Base-by-base conservation (phyloP, 495 filamentous ascomycete species). In the Polyplosphaeria fusca region DNA sequence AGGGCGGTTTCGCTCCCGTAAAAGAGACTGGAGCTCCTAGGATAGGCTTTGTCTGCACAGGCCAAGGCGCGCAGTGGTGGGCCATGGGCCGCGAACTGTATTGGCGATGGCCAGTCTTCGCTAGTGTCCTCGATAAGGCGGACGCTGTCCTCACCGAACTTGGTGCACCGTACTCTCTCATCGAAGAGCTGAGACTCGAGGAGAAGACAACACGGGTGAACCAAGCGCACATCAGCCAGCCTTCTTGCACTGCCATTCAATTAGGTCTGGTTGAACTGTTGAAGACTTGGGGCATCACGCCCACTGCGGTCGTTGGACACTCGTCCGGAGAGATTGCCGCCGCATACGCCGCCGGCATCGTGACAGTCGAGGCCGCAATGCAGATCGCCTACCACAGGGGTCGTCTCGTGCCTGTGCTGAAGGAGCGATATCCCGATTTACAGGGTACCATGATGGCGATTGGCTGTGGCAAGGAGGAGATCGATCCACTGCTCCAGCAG, bases 241-340 rank as follows among this genome's bases (percentile, higher is more conserved):
- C 67, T 3, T 5, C 39, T 9, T 67, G 61, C 38, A 64, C 61
- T 5, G 61, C 63, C 4, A 1, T 66, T 4, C 63, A 66, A 54
- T 5, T 52, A 13, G 52, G 49, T 35, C 20, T 60, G 2, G 45
- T 68, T n/a, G 55, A 63, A 7, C 35, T 71, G 16, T 48, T 65
- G 3, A 23, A 11, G 0, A 42, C 41, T 0, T 71, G 65, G 57
- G 65, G 54, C 12, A 57, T 76, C 24, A 22, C 20, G 3, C 64
- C 68, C 0, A 26, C 35, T 16, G 65, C 70, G 0, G 80, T 84
- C 0, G 64, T 79, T 5, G 82, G 83, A 0, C 83, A 86, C 63
- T 85, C 82, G 0, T 79, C 76, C 0, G 83, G 83, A 2, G 83
- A 86, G 64, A 82, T 86, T 28, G 80, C 75, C 2, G 80, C 82